Evolutionary conservation across 2,329 filamentous ascomycete genomes (phyloP), one percentile per base, ranked within the genome.

Genomic region (Trichophaea hybrida): DNA sequence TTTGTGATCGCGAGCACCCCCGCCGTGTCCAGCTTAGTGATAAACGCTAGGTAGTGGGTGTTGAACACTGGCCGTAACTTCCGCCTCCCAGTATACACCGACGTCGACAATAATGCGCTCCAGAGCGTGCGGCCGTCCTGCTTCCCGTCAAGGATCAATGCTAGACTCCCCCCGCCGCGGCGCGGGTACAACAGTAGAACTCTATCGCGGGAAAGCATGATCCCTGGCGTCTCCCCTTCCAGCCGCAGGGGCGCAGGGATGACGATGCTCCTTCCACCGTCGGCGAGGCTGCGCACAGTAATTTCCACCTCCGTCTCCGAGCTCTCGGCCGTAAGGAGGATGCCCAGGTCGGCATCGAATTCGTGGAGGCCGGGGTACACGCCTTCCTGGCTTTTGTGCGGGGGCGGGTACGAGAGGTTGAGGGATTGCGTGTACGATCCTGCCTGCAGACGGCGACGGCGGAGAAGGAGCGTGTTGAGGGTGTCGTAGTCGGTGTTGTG

Each of bases 11-110:
- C 40, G 46, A 61, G 43, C 6, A 15, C 58, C 13, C 60, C 55
- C 13, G n/a, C 32, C 24, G 7, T 40, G 17, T 33, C 35, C 10
- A 60, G 57, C 4, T 44, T 12, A 35, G 55, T 61, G 13, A 63
- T 17, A 48, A 61, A 61, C 4, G 55, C 61, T 15, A 59, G 48
- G 37, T 63, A 63, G 43, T 61, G 56, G 12, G 51, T 46, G 43
- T 63, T 63, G 33, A 63, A 61, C 13, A 63, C 43, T 4, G 61
- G 61, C 15, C 59, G 59, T 12, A 63, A 48, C 34, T 48, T 38
- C 50, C n/a, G 24, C 13, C 38, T 49, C 12, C 6, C 58, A 43
- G 12, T 55, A 59, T 33, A 58, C 50, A 52, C 54, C 55, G 33
- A 50, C 50, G 33, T 51, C 46, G 32, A 63, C 34, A 46, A 52